A percentile compares a stretch with the other conserved stretches of the same genome.
Conservation (phyloP, 106 monocot genomes). For the Xerophyta viscosa region DNA sequence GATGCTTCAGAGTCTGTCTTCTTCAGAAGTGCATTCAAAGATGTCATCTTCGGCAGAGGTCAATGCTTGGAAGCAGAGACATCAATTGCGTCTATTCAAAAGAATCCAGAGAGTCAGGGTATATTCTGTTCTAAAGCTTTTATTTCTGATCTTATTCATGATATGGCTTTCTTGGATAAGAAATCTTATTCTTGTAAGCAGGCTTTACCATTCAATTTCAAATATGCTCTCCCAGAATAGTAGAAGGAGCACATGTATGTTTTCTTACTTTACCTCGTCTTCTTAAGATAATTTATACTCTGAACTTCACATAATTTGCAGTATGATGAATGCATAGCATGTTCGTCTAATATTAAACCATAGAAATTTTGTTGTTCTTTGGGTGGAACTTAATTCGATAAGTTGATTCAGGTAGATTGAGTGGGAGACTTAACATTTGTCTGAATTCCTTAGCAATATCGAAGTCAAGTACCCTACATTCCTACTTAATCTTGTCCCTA, state of each 20-base stretch:
- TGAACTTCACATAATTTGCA: not conserved
- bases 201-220: slow-evolving; percentile 50
- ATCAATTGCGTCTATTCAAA: slow-evolving; percentile 7
- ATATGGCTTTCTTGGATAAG: no score
- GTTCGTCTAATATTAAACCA: not conserved
- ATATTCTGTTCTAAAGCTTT: slow-evolving; percentile 2
- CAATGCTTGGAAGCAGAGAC: slow-evolving; percentile 26
- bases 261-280: not conserved
- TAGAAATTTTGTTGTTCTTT: not conserved
- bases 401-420: no score
- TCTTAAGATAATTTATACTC: not conserved
- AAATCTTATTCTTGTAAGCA: slow-evolving; percentile 13
- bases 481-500: no score
- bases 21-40: slow-evolving; percentile 71
- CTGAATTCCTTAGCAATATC: no score
- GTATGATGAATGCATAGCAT: slow-evolving; percentile 10
- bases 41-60: slow-evolving; percentile 66
- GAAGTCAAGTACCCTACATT: no score
- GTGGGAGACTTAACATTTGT: no score
- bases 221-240: slow-evolving; percentile 46
- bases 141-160: not conserved
- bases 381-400: no score
- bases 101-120: slow-evolving; percentile 40
- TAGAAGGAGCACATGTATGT: slow-evolving; percentile 53
- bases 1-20: slow-evolving; percentile 64